A percentile compares a stretch with the other conserved stretches of the same genome.
Conservation (phyloP, 768 basidiomycete genomes). For the Tulasnella sp. region DNA sequence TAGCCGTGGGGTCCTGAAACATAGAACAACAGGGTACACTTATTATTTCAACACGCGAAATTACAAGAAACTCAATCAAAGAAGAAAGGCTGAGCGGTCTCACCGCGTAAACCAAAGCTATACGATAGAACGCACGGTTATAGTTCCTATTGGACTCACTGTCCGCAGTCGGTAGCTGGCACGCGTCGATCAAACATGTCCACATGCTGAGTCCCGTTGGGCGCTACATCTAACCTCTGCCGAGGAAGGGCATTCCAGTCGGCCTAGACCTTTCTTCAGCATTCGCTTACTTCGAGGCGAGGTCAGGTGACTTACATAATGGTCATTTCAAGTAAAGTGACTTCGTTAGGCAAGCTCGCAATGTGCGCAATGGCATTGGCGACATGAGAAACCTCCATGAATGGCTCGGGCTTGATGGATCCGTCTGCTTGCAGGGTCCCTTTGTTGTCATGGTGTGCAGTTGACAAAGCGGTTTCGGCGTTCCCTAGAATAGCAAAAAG, state of each 20-base stretch:
- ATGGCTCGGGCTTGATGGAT: slow-evolving; percentile 39
- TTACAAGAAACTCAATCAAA: too few species aligned
- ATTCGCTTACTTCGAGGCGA: neutral
- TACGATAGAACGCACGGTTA: too few species aligned
- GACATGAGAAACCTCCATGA: slow-evolving; percentile 62
- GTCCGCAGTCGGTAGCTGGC: too few species aligned
- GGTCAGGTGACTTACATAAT: slow-evolving; percentile 47
- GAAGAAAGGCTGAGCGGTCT: too few species aligned
- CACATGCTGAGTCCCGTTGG: too few species aligned
- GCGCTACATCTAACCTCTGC: slow-evolving; percentile 28
- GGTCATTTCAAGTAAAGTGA: slow-evolving; percentile 57
- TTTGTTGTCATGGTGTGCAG: slow-evolving; percentile 25
- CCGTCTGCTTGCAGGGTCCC: slow-evolving; percentile 66
- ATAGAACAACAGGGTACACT: too few species aligned
- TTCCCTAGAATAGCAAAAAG: slow-evolving; percentile 40
- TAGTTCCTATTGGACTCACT: too few species aligned
- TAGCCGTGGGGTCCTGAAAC: too few species aligned
- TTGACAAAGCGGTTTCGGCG: slow-evolving; percentile 52
- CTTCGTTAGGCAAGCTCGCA: slow-evolving; percentile 52
- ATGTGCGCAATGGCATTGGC: slow-evolving; percentile 61
- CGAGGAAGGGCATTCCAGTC: slow-evolving; percentile 35
- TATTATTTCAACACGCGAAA: too few species aligned
- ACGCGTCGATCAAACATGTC: too few species aligned
- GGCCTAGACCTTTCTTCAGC: slow-evolving; percentile 26
- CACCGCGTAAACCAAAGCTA: too few species aligned